phyloP scores from a whole-genome alignment of 2,329 filamentous ascomycete genomes.

The Fusarium sarcochroum region DNA sequence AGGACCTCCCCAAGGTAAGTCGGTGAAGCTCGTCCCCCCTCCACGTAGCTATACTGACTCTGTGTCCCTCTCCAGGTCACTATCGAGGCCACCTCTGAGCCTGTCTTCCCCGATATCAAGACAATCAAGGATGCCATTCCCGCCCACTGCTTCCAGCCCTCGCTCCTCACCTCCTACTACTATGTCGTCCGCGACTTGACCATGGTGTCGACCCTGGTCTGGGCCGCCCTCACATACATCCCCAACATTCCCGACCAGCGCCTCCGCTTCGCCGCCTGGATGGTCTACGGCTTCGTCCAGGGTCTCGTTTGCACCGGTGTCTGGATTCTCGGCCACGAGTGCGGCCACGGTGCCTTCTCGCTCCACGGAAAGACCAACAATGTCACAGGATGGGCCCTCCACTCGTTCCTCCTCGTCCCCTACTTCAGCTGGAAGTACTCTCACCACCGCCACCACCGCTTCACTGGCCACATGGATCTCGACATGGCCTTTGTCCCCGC shows the following conservation, averaged over 20 bases:
- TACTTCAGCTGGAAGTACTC: constrained; percentile 82
- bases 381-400: constrained; percentile 73
- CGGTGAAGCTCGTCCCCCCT: neutral
- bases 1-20: constrained; percentile 35
- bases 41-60: constrained; percentile 18
- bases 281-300: constrained; percentile 73
- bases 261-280: constrained; percentile 66
- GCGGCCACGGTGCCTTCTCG: constrained; percentile 79
- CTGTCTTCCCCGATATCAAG: constrained; percentile 50
- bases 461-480: constrained; percentile 76
- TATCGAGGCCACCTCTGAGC: constrained; percentile 38
- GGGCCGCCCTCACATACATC: constrained; percentile 67
- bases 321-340: constrained; percentile 80
- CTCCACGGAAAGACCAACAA: constrained; percentile 69
- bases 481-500: constrained; percentile 75
- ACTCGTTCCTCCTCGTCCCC: constrained; percentile 76
- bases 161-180: constrained; percentile 63
- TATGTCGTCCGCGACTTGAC: constrained; percentile 70
- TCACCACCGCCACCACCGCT: constrained; percentile 78
- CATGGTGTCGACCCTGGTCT: constrained; percentile 64
- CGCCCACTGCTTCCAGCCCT: constrained; percentile 72
- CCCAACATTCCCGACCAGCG: constrained; percentile 61
- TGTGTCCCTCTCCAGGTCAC: constrained; percentile 22
- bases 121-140: constrained; percentile 65
- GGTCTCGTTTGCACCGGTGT: constrained; percentile 77